A percentile compares a stretch with the other conserved stretches of the same genome.
Evolutionary conservation across 331 rosid species (phyloP).

Genomic region (Prunus yedoensis): DNA sequence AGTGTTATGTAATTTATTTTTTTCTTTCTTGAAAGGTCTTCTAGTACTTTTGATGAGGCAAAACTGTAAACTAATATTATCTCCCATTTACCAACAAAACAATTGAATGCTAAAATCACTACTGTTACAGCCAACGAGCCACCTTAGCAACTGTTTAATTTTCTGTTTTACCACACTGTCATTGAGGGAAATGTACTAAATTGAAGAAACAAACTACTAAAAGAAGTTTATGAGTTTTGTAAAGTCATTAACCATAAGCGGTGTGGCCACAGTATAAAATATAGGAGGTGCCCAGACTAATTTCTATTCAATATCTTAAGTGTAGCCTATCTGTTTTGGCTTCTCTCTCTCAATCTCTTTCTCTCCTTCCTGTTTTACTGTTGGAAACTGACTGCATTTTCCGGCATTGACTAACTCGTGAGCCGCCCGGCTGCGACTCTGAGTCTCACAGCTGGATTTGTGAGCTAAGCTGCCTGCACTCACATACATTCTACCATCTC

Average conservation of each 20-base stretch:
- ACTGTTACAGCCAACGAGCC: background rate
- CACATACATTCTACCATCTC: slow-evolving; percentile 23
- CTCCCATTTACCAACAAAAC: background rate
- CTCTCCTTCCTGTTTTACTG: slow-evolving; percentile 23
- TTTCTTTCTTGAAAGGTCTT: background rate
- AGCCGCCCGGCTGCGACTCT: slow-evolving; percentile 20
- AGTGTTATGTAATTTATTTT: background rate
- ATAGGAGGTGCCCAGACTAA: slow-evolving; percentile 9
- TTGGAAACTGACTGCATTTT: slow-evolving; percentile 29
- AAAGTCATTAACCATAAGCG: background rate
- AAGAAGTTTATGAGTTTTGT: background rate
- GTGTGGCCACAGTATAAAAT: background rate
- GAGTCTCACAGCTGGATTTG: slow-evolving; percentile 37
- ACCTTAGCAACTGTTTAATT: background rate
- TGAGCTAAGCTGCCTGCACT: slow-evolving; percentile 38
- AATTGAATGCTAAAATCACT: background rate
- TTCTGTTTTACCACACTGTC: background rate
- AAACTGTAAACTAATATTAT: background rate
- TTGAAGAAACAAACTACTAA: background rate
- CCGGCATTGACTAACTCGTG: slow-evolving; percentile 53
- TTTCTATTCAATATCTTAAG: background rate
- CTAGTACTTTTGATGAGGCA: background rate
- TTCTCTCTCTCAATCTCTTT: slow-evolving; percentile 13
- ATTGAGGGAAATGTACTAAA: slow-evolving; percentile 1
- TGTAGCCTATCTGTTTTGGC: slow-evolving; percentile 2